Base-by-base conservation (phyloP, 2,329 filamentous ascomycete genomes). In the Microdochium bolleyi region DNA sequence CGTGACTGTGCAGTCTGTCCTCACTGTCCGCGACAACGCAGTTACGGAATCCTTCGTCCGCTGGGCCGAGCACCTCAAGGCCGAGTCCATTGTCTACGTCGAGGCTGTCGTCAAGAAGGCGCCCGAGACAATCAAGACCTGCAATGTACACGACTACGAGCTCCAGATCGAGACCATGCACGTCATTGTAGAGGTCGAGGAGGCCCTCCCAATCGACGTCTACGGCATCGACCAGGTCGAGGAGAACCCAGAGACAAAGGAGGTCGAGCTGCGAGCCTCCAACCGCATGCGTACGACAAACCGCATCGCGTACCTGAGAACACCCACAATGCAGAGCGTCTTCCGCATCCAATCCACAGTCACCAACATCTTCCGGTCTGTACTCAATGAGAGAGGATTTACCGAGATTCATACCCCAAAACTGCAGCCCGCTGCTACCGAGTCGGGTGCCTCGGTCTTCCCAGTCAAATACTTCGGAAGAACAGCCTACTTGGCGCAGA, bases 321-420 rank as follows among this genome's bases (percentile, higher is more conserved):
- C 92, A n/a, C 87, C 89, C 0, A 82, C 89, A 1, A 90, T 91
- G 49, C 91, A 96, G 67, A 84, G 87, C 32, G 87, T 96, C 57
- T 95, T 96, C 77, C 87, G 89, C 54, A 83, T 96, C 49, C 89
- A 94, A 59, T 87, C 90, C 3, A 85, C 83, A 24, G 83, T 96
- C 53, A 85, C 87, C 60, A 87, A 87, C 61, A 77, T 88, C 24
- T 96, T 96, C 78, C 87, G 92, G 49, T 70, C 79, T 10, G 83
- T 86, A 2, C 79, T 96, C 1, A 87, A 92, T 59, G 76, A 79
- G 2, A 76, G 86, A 57, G 86, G 84, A 16, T 96, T 96, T 66
- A 86, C 95, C 54, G 92, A 96, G 69, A 96, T 96, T 55, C 90
- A 96, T 66, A 95, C 90, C 0, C 92, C 92, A 2, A 96, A 96